phyloP scores from a whole-genome alignment of 768 basidiomycete species.

The Lactarius quietus region DNA sequence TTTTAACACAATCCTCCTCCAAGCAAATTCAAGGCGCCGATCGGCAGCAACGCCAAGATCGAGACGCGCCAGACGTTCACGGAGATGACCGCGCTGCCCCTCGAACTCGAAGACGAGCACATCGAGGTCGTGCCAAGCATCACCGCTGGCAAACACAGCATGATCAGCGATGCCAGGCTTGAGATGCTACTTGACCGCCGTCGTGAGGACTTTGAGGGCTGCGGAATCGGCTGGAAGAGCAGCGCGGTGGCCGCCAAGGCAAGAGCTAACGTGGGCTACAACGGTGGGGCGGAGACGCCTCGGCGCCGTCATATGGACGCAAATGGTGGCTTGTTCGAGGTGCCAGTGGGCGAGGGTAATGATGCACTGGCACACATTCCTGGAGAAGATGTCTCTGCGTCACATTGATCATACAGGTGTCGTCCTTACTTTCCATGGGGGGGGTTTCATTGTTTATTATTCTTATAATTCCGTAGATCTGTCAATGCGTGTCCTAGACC shows the following conservation, averaged over 20 bases:
- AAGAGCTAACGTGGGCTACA: constrained; percentile 9
- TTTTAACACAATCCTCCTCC: not conserved
- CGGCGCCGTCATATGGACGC: not conserved
- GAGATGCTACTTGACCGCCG: constrained; percentile 77
- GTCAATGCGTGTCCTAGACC: not conserved
- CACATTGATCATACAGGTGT: not conserved
- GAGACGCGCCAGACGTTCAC: constrained; percentile 61
- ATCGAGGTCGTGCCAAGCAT: constrained; percentile 81
- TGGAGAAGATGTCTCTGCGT: constrained; percentile 38
- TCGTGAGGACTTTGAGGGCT: constrained; percentile 64
- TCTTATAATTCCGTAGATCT: not conserved
- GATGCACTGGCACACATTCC: constrained; percentile 68
- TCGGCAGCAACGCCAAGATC: constrained; percentile 38
- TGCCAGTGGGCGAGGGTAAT: constrained; percentile 56
- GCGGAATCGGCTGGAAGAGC: constrained; percentile 73
- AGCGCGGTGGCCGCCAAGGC: constrained; percentile 26
- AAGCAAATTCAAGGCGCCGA: constrained; percentile 85
- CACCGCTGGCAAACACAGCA: constrained; percentile 60
- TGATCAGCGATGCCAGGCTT: constrained; percentile 81
- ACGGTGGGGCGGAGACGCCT: not conserved
- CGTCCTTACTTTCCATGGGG: not conserved
- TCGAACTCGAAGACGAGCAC: constrained; percentile 83
- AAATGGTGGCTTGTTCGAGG: constrained; percentile 63
- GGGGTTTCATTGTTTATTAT: not conserved
- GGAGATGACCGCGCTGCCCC: constrained; percentile 74